These are phyloP conservation scores for Tanacetum coccineum DNA, from an alignment of 129 eudicot species.

Conservation along the genomic window DNA sequence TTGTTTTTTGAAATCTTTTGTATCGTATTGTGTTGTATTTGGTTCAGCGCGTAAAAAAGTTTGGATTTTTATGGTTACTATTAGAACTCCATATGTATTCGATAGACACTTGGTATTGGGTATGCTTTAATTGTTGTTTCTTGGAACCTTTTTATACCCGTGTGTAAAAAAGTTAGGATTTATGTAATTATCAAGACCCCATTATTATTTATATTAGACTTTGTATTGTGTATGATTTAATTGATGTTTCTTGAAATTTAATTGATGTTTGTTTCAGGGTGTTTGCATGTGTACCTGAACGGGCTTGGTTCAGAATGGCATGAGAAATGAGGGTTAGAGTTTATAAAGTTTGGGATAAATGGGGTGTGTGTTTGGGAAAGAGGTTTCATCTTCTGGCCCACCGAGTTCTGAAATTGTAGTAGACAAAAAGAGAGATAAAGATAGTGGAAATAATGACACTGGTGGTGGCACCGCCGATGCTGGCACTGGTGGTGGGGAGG, in stretches of 20 bases:
- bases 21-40: conserved; percentile 37
- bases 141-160: neutral
- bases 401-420: conserved; percentile 54
- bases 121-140: conserved; percentile 22
- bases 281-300: conserved; percentile 25
- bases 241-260: neutral
- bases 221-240: conserved; percentile 1
- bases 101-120: no score
- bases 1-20: no score
- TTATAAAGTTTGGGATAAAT: conserved; percentile 41
- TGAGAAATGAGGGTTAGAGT: conserved; percentile 78
- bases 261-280: conserved; percentile 16
- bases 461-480: no score
- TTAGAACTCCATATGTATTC: conserved; percentile 23
- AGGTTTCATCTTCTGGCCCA: conserved; percentile 62
- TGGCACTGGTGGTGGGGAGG: conserved; percentile 1
- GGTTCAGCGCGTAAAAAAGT: conserved; percentile 33
- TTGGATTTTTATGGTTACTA: conserved; percentile 27
- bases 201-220: conserved; percentile 6
- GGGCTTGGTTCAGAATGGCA: conserved; percentile 34
- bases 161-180: no score
- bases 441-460: conserved; percentile 17
- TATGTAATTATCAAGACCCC: no score
- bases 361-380: conserved; percentile 96
- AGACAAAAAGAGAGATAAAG: conserved; percentile 41